These are phyloP conservation scores for Aspergillus japonicus DNA, from an alignment of 2,329 filamentous ascomycete species.

Conservation along the genomic window DNA sequence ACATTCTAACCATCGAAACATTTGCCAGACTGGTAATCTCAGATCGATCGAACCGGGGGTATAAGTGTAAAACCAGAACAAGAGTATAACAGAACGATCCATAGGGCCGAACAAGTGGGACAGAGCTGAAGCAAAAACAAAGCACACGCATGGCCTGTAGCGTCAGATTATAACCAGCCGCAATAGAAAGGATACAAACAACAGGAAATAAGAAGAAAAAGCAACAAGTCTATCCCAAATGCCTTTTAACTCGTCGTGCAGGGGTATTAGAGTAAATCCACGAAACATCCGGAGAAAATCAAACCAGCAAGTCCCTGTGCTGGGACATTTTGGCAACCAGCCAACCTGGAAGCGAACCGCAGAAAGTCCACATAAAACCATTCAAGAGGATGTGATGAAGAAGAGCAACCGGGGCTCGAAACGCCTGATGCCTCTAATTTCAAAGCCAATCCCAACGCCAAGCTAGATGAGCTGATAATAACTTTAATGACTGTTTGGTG, in stretches of 20 bases:
- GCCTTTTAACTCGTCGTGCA: constrained; percentile 23
- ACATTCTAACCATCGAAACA: constrained; percentile 3
- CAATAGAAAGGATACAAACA: constrained; percentile 10
- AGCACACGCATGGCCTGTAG: constrained; percentile 1
- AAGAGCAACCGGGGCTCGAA: constrained; percentile 19
- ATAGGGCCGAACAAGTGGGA: neutral
- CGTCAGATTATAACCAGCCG: constrained; percentile 8
- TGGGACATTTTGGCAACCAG: constrained; percentile 10
- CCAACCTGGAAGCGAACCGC: constrained; percentile 12
- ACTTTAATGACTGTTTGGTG: constrained; percentile 36
- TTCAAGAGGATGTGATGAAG: constrained; percentile 10
- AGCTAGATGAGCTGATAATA: constrained; percentile 17
- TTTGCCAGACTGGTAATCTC: constrained; percentile 4
- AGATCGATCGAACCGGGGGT: constrained; percentile 9
- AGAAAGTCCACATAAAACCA: constrained; percentile 12
- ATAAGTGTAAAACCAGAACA: constrained; percentile 14
- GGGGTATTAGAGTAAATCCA: constrained; percentile 25
- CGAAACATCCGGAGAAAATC: constrained; percentile 16
- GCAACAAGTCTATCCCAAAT: constrained; percentile 24
- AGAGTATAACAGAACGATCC: neutral
- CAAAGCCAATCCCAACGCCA: constrained; percentile 33
- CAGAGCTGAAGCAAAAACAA: neutral
- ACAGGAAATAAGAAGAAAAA: constrained; percentile 9
- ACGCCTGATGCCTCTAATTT: constrained; percentile 36
- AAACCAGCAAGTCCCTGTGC: constrained; percentile 20